Evolutionary conservation across 805 yeast genomes (phyloP).

Genomic region (Wickerhamomyces alni): DNA sequence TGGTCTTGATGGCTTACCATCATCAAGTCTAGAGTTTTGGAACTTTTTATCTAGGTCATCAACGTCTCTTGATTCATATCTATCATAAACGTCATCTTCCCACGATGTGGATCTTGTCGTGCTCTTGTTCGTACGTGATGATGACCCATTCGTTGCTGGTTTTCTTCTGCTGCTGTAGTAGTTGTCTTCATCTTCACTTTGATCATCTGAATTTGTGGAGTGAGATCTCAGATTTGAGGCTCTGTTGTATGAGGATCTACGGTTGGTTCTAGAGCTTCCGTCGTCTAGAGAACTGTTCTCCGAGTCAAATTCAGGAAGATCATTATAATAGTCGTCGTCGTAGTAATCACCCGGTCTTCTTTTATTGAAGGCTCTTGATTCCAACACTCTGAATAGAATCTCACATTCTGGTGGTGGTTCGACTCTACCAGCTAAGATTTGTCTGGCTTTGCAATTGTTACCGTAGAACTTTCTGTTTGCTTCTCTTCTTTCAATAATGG

Average conservation of each 20-base stretch:
- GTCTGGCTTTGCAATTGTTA: conserved; percentile 77
- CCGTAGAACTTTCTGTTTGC: conserved; percentile 96
- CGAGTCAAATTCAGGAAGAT: conserved; percentile 35
- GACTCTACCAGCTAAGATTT: conserved; percentile 79
- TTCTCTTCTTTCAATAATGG: conserved; percentile 93
- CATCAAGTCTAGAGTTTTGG: conserved; percentile 34
- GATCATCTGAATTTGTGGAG: conserved; percentile 22
- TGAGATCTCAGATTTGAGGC: conserved; percentile 8
- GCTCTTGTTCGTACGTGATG: no score
- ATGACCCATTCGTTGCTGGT: conserved; percentile 14
- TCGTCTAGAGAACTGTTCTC: conserved; percentile 24
- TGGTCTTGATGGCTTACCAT: conserved; percentile 34
- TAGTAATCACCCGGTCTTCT: conserved; percentile 38
- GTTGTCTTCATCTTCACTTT: conserved; percentile 33
- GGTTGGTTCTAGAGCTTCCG: conserved; percentile 16
- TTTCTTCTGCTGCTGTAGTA: conserved; percentile 29
- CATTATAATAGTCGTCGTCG: conserved; percentile 64
- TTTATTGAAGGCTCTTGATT: conserved; percentile 73
- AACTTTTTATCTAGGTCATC: conserved; percentile 35
- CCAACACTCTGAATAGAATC: conserved; percentile 77
- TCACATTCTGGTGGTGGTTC: conserved; percentile 91
- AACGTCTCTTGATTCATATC: conserved; percentile 29
- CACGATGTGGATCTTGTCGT: conserved; percentile 43
- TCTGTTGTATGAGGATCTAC: conserved; percentile 7
- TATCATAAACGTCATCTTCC: conserved; percentile 86